These are phyloP conservation scores for Scortechinia acanthostroma DNA, from an alignment of 2,329 filamentous ascomycete genomes.

Conservation along the genomic window DNA sequence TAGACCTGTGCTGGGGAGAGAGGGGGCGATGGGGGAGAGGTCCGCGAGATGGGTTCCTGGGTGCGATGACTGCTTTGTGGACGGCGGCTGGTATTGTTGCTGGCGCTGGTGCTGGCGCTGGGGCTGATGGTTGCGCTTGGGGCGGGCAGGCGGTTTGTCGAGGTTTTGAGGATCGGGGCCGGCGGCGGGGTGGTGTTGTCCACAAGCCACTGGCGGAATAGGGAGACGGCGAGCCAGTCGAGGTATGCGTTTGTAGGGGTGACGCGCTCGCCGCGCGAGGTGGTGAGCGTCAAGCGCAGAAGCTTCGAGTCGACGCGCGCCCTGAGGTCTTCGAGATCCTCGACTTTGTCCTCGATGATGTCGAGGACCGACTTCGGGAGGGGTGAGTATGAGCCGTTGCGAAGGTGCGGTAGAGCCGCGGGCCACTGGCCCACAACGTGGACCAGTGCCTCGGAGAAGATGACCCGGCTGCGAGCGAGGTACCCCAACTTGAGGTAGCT, in stretches of 20 bases:
- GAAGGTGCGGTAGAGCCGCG: constrained; percentile 46
- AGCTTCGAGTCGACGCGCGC: constrained; percentile 54
- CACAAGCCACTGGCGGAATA: constrained; percentile 66
- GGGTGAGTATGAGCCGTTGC: constrained; percentile 21
- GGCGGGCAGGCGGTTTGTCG: constrained; percentile 26
- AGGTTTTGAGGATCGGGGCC: constrained; percentile 26
- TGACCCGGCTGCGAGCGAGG: constrained; percentile 53
- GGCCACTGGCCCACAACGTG: constrained; percentile 70
- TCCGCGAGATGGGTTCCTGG: constrained; percentile 9
- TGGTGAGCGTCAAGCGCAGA: constrained; percentile 56
- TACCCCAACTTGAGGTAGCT: constrained; percentile 66
- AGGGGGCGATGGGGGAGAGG: constrained; percentile 12
- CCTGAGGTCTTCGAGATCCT: constrained; percentile 59
- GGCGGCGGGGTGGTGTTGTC: constrained; percentile 60
- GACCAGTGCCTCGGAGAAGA: constrained; percentile 56
- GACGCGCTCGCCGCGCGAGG: constrained; percentile 57
- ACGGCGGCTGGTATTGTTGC: constrained; percentile 8
- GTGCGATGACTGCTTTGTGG: constrained; percentile 8
- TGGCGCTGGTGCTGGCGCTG: too few species aligned
- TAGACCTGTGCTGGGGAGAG: constrained; percentile 48
- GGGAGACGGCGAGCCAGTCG: constrained; percentile 59
- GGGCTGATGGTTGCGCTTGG: too few species aligned
- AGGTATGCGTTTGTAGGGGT: constrained; percentile 57
- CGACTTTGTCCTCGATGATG: constrained; percentile 65
- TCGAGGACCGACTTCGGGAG: constrained; percentile 55